phyloP scores from a whole-genome alignment of 2,329 filamentous ascomycete species.

The Exophiala dermatitidis region DNA sequence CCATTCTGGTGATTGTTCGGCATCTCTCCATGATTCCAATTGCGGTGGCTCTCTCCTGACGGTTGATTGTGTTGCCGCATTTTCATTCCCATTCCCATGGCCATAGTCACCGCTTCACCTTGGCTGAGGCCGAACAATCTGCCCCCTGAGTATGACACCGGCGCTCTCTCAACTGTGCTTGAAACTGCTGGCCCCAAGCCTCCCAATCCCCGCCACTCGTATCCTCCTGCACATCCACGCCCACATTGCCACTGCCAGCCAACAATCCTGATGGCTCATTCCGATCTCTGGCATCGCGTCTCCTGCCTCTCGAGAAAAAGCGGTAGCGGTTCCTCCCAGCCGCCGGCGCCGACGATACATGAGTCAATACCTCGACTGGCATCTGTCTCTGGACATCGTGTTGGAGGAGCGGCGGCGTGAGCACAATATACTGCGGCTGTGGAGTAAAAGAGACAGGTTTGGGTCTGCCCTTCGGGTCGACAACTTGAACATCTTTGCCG shows the following conservation, averaged over 20 bases:
- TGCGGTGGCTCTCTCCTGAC: too few species aligned
- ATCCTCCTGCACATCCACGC: not conserved
- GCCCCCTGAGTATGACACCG: not conserved
- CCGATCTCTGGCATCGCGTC: not conserved
- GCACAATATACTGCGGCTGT: constrained; percentile 7
- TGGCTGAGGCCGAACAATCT: not conserved
- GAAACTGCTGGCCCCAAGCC: constrained; percentile 7
- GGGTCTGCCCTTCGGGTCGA: not conserved
- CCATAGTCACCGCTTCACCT: not conserved
- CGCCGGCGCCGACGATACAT: not conserved
- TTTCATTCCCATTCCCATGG: not conserved
- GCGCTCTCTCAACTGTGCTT: not conserved
- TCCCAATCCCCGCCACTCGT: constrained; percentile 1
- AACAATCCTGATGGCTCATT: not conserved
- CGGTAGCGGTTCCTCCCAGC: not conserved
- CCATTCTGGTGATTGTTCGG: too few species aligned
- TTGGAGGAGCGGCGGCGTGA: constrained; percentile 3
- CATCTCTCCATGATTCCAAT: too few species aligned
- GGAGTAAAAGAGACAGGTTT: not conserved
- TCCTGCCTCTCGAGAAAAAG: not conserved
- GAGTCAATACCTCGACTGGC: not conserved
- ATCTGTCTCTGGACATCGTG: not conserved
- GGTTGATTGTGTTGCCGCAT: too few species aligned
- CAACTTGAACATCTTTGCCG: too few species aligned
- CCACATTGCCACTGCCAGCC: too few species aligned